A percentile compares a stretch with the other conserved stretches of the same genome.
These are phyloP conservation scores for Citrus unshiu DNA, from an alignment of 345 rosid genomes.

Conservation along the genomic window DNA sequence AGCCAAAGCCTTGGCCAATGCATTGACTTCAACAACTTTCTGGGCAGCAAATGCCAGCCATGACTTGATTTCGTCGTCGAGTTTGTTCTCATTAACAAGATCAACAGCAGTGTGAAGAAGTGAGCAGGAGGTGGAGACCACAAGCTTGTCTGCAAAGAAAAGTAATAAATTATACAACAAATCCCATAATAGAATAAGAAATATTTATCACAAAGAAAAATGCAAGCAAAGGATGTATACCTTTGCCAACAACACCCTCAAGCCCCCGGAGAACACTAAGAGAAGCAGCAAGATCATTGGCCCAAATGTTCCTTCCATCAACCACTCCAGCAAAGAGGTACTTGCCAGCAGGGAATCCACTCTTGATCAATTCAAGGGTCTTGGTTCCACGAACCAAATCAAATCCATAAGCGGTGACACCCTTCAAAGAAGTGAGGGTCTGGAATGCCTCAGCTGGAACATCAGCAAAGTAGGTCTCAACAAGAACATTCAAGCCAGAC, in stretches of 20 bases:
- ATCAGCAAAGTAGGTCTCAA: slow-evolving; percentile 97
- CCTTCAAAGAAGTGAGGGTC: slow-evolving; percentile 80
- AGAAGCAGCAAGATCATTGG: slow-evolving; percentile 89
- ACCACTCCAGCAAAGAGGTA: slow-evolving; percentile 93
- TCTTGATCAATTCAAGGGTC: slow-evolving; percentile 80
- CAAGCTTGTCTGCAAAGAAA: slow-evolving; percentile 66
- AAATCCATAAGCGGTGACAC: slow-evolving; percentile 77
- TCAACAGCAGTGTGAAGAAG: slow-evolving; percentile 97
- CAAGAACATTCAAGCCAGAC: slow-evolving; percentile 72
- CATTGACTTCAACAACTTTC: slow-evolving; percentile 89
- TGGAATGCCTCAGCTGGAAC: slow-evolving; percentile 76
- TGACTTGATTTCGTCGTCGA: slow-evolving; percentile 85
- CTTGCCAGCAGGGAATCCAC: slow-evolving; percentile 72
- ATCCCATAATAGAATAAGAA: background rate
- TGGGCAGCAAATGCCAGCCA: slow-evolving; percentile 99
- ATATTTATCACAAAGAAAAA: background rate
- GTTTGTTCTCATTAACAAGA: slow-evolving; percentile 80
- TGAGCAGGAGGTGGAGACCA: slow-evolving; percentile 94
- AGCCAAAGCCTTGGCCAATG: slow-evolving; percentile 84
- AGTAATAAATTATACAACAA: background rate
- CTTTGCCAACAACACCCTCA: slow-evolving; percentile 86
- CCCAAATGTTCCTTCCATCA: slow-evolving; percentile 99
- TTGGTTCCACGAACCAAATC: slow-evolving; percentile 88
- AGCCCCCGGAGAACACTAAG: slow-evolving; percentile 51
- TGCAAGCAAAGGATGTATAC: slow-evolving; percentile 26